Percentiles rank a stretch among this genome's conserved stretches.
Evolutionary conservation across 176 grass and related monocot genomes (phyloP).

Genomic region (Juncus inflexus): DNA sequence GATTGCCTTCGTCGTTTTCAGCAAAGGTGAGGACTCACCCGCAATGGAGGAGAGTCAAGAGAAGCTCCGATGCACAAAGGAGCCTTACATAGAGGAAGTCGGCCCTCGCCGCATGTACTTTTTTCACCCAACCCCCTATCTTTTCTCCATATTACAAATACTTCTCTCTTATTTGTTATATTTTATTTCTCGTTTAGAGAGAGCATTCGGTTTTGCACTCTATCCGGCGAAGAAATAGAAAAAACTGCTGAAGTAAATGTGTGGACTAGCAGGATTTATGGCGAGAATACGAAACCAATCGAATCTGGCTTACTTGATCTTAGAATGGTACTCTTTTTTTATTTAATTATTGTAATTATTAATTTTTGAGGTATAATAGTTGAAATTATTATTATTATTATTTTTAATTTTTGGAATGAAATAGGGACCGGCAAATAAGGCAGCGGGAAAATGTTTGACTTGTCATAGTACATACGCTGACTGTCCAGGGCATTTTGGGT

Average conservation of each 20-base stretch:
- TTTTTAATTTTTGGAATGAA: slow-evolving; percentile 23
- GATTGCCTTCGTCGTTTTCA: no score
- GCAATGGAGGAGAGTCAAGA: slow-evolving; percentile 46
- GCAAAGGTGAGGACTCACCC: no score
- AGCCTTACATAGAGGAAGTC: slow-evolving; percentile 69
- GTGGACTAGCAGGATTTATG: slow-evolving; percentile 66
- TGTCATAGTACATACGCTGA: slow-evolving; percentile 64
- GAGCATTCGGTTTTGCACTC: slow-evolving; percentile 64
- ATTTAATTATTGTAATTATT: not conserved
- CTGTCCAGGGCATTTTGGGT: slow-evolving; percentile 90
- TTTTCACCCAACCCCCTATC: not conserved
- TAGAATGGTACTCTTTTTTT: slow-evolving; percentile 45
- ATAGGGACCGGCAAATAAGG: slow-evolving; percentile 66
- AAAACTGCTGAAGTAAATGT: slow-evolving; percentile 63
- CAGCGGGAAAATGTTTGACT: slow-evolving; percentile 43
- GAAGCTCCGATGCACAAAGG: slow-evolving; percentile 91
- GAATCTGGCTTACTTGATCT: slow-evolving; percentile 62
- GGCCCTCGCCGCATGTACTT: slow-evolving; percentile 59
- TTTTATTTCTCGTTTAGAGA: slow-evolving; percentile 47
- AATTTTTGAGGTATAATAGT: slow-evolving; percentile 1
- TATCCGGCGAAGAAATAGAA: slow-evolving; percentile 66
- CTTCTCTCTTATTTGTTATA: not conserved
- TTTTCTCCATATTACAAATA: not conserved
- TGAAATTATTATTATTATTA: slow-evolving; percentile 14
- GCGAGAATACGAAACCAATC: slow-evolving; percentile 19